Base-by-base conservation (phyloP, 2,329 filamentous ascomycete species). In the Colletotrichum orchidophilum region DNA sequence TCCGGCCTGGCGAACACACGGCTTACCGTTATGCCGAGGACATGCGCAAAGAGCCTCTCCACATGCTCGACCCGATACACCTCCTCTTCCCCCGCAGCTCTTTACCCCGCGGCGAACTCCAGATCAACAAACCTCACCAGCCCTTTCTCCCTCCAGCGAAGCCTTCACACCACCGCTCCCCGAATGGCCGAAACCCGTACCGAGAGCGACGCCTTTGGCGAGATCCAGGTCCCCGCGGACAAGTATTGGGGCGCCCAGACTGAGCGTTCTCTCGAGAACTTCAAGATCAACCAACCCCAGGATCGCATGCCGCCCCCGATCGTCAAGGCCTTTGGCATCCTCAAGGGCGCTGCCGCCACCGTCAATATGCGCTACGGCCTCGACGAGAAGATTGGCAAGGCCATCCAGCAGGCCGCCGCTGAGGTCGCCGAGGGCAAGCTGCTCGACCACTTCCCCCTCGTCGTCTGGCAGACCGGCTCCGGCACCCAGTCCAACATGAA, bases 401-500 rank as follows among this genome's bases (percentile, higher is more conserved):
- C 96, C 75, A 98, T 98, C 79, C 93, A 98, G 86, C 91, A 98
- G 86, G 96, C 96, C 70, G 95, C 96, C 75, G 89, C 92, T 74
- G 96, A 99, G 86, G 96, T 99, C 50, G 95, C 96, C 68, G 92
- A 94, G 74, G 91, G 96, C 80, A 97, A 98, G 89, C 92, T 98
- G 78, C 83, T 97, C 79, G 95, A 98, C 83, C 96, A 98, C 88
- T 98, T 99, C 86, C 96, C 96, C 75, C 93, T 98, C 73, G 96
- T 98, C 68, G 96, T 99, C 80, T 99, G 96, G 96, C 96, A 99
- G 88, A 99, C 96, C 65, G 96, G 96, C 74, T 98, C 96, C 61
- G 96, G 96, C 81, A 98, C 96, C 33, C 96, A 98, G 88, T 98
- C 95, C 83, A 98, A 97, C 91, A 98, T 98, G 96, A 99, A 99